phyloP scores from a whole-genome alignment of 148 eudicot genomes.

The Dianthus caryophyllus region DNA sequence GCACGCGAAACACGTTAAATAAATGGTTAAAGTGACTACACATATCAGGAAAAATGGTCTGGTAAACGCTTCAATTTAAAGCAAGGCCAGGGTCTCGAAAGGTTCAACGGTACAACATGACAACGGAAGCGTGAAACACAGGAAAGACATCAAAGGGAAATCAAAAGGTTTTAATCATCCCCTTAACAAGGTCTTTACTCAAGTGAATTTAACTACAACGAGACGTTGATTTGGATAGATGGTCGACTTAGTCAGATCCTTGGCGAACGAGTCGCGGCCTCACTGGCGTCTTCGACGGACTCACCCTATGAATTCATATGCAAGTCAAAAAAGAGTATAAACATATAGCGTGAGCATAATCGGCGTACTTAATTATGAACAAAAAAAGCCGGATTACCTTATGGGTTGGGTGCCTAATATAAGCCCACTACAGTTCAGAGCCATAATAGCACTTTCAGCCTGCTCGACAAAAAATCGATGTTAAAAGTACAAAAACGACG shows the following conservation, averaged over 20 bases:
- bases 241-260: conserved; percentile 24
- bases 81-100: conserved; percentile 21
- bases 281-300: conserved; percentile 98
- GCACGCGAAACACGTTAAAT: background rate
- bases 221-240: conserved; percentile 15
- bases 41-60: conserved; percentile 12
- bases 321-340: background rate
- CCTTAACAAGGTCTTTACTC: conserved; percentile 27
- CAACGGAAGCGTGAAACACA: conserved; percentile 12
- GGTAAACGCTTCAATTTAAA: conserved; percentile 23
- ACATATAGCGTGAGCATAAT: background rate
- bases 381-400: conserved; percentile 52
- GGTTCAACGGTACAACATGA: conserved; percentile 19
- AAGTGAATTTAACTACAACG: conserved; percentile 28
- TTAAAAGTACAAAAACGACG: background rate
- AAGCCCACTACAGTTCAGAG: conserved; percentile 80
- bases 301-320: conserved; percentile 50
- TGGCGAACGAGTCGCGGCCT: conserved; percentile 68
- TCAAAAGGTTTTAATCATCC: conserved; percentile 24
- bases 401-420: conserved; percentile 69
- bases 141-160: conserved; percentile 21
- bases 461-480: conserved; percentile 27
- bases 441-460: conserved; percentile 88
- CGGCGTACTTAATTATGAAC: background rate
- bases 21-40: background rate